Conservation (phyloP, 2,329 filamentous ascomycete species). For the Paecilomyces sp. region DNA sequence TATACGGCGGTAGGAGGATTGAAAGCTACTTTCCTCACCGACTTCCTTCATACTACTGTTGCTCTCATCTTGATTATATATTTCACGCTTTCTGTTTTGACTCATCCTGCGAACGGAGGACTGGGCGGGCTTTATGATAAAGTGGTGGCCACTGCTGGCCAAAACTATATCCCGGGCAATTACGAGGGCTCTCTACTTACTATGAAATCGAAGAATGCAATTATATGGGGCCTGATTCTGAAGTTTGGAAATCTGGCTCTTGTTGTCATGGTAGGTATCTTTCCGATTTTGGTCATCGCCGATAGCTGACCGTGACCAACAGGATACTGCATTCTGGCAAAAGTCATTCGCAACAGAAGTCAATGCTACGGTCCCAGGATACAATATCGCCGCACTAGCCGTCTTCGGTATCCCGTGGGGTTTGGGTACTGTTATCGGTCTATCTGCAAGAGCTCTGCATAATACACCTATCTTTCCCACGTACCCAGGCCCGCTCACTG, state of each 20-base stretch:
- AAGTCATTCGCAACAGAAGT: constrained; percentile 46
- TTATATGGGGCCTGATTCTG: constrained; percentile 40
- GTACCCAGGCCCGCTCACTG: constrained; percentile 36
- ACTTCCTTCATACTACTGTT: constrained; percentile 43
- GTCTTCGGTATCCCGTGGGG: constrained; percentile 44
- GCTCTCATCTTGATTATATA: constrained; percentile 43
- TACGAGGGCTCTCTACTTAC: constrained; percentile 43
- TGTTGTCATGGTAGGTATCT: constrained; percentile 38
- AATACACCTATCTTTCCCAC: constrained; percentile 40
- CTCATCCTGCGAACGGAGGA: constrained; percentile 36
- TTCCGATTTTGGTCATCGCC: not conserved
- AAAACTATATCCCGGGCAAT: constrained; percentile 40
- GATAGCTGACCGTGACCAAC: not conserved
- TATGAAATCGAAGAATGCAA: constrained; percentile 40
- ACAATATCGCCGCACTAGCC: constrained; percentile 39
- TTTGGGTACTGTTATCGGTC: constrained; percentile 40
- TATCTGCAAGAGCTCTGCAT: constrained; percentile 39
- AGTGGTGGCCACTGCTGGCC: constrained; percentile 34
- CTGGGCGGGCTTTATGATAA: constrained; percentile 41
- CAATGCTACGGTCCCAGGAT: constrained; percentile 41
- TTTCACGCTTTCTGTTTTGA: constrained; percentile 41
- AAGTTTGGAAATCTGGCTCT: constrained; percentile 45
- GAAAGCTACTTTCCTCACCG: constrained; percentile 45
- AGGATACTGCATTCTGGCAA: constrained; percentile 48
- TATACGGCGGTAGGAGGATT: constrained; percentile 44